phyloP scores from a whole-genome alignment of 2,329 filamentous ascomycete genomes.

The Fusarium citri region DNA sequence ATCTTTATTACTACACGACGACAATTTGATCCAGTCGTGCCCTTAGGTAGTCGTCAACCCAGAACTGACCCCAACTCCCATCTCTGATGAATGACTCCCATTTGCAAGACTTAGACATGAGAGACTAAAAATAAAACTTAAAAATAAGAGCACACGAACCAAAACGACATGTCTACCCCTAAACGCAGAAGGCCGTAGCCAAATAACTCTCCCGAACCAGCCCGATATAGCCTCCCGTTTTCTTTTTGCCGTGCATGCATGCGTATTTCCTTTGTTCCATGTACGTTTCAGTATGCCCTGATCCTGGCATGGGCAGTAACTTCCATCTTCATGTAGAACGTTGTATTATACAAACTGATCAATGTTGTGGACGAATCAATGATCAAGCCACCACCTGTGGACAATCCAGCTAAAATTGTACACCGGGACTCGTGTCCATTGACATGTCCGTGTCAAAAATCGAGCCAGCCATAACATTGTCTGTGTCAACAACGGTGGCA shows the following conservation, averaged over 20 bases:
- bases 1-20: constrained; percentile 37
- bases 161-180: constrained; percentile 8
- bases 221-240: constrained; percentile 33
- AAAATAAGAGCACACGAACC: constrained; percentile 3
- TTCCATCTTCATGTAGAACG: constrained; percentile 4
- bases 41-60: constrained; percentile 5
- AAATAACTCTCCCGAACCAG: constrained; percentile 23
- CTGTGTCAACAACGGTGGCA: constrained; percentile 6
- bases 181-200: constrained; percentile 28
- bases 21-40: constrained; percentile 16
- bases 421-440: constrained; percentile 13
- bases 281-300: constrained; percentile 13
- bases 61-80: constrained; percentile 4
- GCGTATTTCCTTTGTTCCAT: constrained; percentile 19
- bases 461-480: constrained; percentile 29
- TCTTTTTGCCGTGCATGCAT: constrained; percentile 23
- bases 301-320: constrained; percentile 10
- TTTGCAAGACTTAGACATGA: constrained; percentile 15
- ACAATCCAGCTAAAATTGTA: constrained; percentile 3
- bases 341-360: constrained; percentile 27
- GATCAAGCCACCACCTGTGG: not conserved
- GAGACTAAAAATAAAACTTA: not conserved
- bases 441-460: constrained; percentile 37
- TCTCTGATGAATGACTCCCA: constrained; percentile 13
- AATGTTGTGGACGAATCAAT: not conserved